Evolutionary conservation across 2,329 filamentous ascomycete species (phyloP), one percentile per base, ranked within the genome.

Genomic region (Xylaria sp.): DNA sequence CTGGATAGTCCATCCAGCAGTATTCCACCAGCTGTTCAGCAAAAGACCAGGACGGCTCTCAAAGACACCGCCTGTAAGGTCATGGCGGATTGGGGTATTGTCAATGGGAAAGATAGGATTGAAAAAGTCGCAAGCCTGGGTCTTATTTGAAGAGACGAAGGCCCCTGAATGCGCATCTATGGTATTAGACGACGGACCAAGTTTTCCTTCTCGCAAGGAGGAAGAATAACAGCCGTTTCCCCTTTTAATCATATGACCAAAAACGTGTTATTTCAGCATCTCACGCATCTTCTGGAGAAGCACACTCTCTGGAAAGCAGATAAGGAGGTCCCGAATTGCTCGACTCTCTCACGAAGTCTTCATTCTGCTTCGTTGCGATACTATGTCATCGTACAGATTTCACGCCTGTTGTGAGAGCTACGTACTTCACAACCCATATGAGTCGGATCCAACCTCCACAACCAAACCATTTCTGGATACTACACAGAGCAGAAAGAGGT

Each of bases 31-130:
- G 44, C 39, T 23, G 34, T 55, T 39, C 55, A 60, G 19, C 48
- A 59, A 19, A 59, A 11, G 30, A 57, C 54, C 9, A 61, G 50
- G 47, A 11, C 9, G 3, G 7, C 55, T 7, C 54, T 65, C 9
- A 59, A 44, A 42, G 47, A 3, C 8, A 34, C 23, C 1, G 39
- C 51, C 8, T 61, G 51, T 1, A 57, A 52, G 18, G 18, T 59
- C 5, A 52, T 10, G 13, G 34, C 49, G 4, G 55, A 54, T 18
- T 63, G 59, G 60, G 3, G 23, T 19, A 30, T 18, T 30, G 19
- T 63, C 2, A 35, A 61, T n/a, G 59, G 63, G 30, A 51, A 63
- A 52, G 16, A 3, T 23, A 59, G 57, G 56, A 9, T 50, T 47
- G 46, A n/a, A 42, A 63, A 56, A 48, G 11, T 64, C 34, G 54